These are phyloP conservation scores for Waltiozyma sp. DNA, from an alignment of 1,139 yeast genomes.

Conservation along the genomic window DNA sequence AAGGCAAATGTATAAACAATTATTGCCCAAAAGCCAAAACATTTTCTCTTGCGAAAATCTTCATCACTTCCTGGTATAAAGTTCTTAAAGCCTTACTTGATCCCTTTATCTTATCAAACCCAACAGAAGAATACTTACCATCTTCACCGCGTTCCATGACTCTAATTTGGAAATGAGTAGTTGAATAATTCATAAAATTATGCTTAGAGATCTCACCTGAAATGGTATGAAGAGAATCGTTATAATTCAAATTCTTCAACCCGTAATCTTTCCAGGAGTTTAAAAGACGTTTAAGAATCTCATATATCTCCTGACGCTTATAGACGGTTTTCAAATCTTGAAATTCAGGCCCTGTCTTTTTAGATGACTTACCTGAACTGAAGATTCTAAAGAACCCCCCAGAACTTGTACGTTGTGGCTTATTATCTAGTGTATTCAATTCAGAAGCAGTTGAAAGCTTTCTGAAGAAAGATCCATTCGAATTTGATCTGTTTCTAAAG, in stretches of 20 bases:
- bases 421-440: slow-evolving; percentile 9
- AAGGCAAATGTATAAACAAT: not conserved
- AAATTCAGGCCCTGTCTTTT: slow-evolving; percentile 5
- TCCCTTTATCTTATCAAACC: slow-evolving; percentile 51
- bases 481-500: slow-evolving; percentile 11
- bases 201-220: slow-evolving; percentile 51
- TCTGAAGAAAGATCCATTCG: slow-evolving; percentile 35
- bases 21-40: slow-evolving; percentile 18
- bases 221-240: slow-evolving; percentile 33
- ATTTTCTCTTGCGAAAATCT: slow-evolving; percentile 32
- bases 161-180: slow-evolving; percentile 52
- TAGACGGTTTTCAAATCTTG: slow-evolving; percentile 20
- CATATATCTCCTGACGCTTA: slow-evolving; percentile 38
- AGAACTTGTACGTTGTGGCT: slow-evolving; percentile 8
- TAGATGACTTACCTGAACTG: slow-evolving; percentile 1
- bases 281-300: slow-evolving; percentile 53
- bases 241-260: slow-evolving; percentile 41
- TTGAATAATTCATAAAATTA: slow-evolving; percentile 51
- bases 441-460: slow-evolving; percentile 34
- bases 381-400: slow-evolving; percentile 12
- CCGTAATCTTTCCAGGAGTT: slow-evolving; percentile 67
- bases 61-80: slow-evolving; percentile 38
- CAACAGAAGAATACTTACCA: slow-evolving; percentile 34
- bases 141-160: slow-evolving; percentile 27
- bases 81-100: slow-evolving; percentile 54